These are phyloP conservation scores for Prosopis cineraria DNA, from an alignment of 306 rosid genomes.

Conservation along the genomic window DNA sequence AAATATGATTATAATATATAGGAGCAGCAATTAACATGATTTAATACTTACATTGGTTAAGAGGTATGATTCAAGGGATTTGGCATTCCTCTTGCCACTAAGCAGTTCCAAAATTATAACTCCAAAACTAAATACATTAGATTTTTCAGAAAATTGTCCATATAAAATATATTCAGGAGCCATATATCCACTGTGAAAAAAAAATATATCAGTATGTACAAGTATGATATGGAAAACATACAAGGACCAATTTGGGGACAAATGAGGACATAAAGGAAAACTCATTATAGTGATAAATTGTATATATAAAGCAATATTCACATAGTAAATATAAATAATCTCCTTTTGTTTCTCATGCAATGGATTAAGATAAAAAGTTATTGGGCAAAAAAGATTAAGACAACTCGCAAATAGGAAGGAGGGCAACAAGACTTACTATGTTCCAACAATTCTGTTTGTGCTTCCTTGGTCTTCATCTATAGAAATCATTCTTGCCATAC, in stretches of 20 bases:
- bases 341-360: not conserved
- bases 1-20: not conserved
- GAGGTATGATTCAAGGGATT: not conserved
- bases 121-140: not conserved
- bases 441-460: too few species aligned
- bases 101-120: not conserved
- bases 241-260: not conserved
- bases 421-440: not conserved
- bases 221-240: too few species aligned
- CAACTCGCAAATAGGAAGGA: too few species aligned
- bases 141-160: not conserved
- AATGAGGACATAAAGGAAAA: not conserved
- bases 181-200: not conserved
- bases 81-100: not conserved
- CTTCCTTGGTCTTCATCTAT: too few species aligned
- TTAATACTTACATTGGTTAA: not conserved
- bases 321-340: not conserved
- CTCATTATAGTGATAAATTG: not conserved
- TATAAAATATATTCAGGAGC: not conserved
- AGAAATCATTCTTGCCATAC: too few species aligned
- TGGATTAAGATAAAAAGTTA: not conserved
- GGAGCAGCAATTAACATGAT: not conserved
- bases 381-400: too few species aligned
- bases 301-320: not conserved
- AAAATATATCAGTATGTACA: too few species aligned